These are phyloP conservation scores for Cladosporium sphaerospermum DNA, from an alignment of 2,329 filamentous ascomycete species.

Conservation along the genomic window DNA sequence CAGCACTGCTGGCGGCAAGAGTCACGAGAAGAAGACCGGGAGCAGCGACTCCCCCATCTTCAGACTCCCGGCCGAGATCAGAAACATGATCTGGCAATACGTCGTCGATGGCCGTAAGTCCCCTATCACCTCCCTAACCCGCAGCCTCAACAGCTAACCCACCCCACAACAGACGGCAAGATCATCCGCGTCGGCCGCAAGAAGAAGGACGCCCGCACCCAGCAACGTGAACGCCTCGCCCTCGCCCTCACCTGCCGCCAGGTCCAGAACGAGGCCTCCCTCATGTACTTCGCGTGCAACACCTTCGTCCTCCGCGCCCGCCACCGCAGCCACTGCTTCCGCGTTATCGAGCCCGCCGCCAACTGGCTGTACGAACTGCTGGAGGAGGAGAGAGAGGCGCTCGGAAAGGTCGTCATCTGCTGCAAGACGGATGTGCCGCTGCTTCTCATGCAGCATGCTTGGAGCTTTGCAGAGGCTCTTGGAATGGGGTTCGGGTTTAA, in stretches of 20 bases:
- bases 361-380: not conserved
- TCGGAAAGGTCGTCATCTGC: not conserved
- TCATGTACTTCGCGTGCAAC: conserved; percentile 1
- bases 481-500: too few relatives aligned
- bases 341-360: not conserved
- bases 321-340: not conserved
- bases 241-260: conserved; percentile 21
- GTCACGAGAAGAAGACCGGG: not conserved
- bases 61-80: conserved; percentile 4
- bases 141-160: not conserved
- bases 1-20: not conserved
- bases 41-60: not conserved
- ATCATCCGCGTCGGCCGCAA: conserved; percentile 1
- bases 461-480: too few relatives aligned
- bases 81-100: conserved; percentile 3
- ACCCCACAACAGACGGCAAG: not conserved
- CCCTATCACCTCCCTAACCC: not conserved
- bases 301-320: not conserved
- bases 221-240: conserved; percentile 12
- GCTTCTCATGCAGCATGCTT: too few relatives aligned
- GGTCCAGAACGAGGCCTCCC: conserved; percentile 20
- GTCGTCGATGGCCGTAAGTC: conserved; percentile 1
- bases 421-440: not conserved
- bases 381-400: not conserved
- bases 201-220: not conserved